Percentiles rank a stretch among this genome's conserved stretches.
Evolutionary conservation across 2,329 filamentous ascomycete genomes (phyloP).

Genomic region (Thelonectria olida): DNA sequence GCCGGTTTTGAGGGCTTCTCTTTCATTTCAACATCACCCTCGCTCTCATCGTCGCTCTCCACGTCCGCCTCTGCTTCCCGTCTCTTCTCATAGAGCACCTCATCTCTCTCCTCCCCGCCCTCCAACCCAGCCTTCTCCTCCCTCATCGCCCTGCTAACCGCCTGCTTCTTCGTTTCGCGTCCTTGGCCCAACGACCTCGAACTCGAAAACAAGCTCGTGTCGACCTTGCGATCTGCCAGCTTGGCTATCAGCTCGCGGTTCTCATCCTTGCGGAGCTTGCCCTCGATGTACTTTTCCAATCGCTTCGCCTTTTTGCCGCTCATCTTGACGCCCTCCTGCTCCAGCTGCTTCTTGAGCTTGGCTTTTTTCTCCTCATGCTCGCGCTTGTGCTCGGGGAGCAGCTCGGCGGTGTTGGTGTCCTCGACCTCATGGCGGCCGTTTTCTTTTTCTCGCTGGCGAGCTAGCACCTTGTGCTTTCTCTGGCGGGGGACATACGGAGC

Average conservation of each 20-base stretch:
- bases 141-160: constrained; percentile 68
- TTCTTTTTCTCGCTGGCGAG: constrained; percentile 64
- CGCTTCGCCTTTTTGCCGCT: constrained; percentile 74
- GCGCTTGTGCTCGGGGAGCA: constrained; percentile 54
- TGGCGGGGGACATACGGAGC: constrained; percentile 70
- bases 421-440: constrained; percentile 51
- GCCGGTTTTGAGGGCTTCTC: neutral
- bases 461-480: constrained; percentile 75
- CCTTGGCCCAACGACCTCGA: constrained; percentile 79
- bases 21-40: constrained; percentile 14
- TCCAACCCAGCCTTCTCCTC: constrained; percentile 73
- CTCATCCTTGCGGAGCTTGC: constrained; percentile 93
- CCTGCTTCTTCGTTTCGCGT: constrained; percentile 76
- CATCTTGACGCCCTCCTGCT: constrained; percentile 61
- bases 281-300: constrained; percentile 79
- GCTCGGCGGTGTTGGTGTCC: constrained; percentile 47
- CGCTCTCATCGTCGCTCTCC: constrained; percentile 33
- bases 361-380: constrained; percentile 65
- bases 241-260: constrained; percentile 85
- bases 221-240: constrained; percentile 79
- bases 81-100: constrained; percentile 61
- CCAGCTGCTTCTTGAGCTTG: constrained; percentile 63
- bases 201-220: constrained; percentile 83
- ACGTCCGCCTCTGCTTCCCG: constrained; percentile 41
- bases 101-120: constrained; percentile 60